Evolutionary conservation across 1,139 yeast genomes (phyloP).

Genomic region (Candida mesenterica): DNA sequence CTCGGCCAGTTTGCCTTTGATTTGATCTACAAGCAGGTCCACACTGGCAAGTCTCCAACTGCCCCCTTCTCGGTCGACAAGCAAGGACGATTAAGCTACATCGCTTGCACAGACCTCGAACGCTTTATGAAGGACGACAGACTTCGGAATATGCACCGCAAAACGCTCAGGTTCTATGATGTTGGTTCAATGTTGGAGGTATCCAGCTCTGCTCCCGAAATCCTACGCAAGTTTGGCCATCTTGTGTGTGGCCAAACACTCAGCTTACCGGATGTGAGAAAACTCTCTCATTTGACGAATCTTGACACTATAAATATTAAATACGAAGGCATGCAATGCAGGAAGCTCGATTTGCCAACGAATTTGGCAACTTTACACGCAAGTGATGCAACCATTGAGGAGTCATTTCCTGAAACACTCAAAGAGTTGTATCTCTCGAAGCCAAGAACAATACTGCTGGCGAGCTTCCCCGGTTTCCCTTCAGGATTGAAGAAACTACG

Average conservation of each 20-base stretch:
- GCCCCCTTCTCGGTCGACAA: not conserved
- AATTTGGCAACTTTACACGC: not conserved
- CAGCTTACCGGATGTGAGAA: not conserved
- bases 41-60: not conserved
- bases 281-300: not conserved
- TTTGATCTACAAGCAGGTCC: not conserved
- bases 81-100: not conserved
- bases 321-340: not conserved
- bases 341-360: not conserved
- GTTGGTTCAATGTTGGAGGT: conserved; percentile 1
- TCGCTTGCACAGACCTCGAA: not conserved
- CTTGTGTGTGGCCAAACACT: conserved; percentile 1
- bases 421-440: not conserved
- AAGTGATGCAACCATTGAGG: not conserved
- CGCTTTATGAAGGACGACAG: not conserved
- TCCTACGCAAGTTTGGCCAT: not conserved
- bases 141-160: not conserved
- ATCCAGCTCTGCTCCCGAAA: not conserved
- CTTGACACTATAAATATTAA: not conserved
- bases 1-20: not conserved
- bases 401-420: not conserved
- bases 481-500: not conserved
- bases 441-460: not conserved
- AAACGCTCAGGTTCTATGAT: conserved; percentile 1
- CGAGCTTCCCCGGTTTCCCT: not conserved